A percentile compares a stretch with the other conserved stretches of the same genome.
phyloP scores from a whole-genome alignment of 2,329 filamentous ascomycete genomes.

The Aspergillus viridinutans region DNA sequence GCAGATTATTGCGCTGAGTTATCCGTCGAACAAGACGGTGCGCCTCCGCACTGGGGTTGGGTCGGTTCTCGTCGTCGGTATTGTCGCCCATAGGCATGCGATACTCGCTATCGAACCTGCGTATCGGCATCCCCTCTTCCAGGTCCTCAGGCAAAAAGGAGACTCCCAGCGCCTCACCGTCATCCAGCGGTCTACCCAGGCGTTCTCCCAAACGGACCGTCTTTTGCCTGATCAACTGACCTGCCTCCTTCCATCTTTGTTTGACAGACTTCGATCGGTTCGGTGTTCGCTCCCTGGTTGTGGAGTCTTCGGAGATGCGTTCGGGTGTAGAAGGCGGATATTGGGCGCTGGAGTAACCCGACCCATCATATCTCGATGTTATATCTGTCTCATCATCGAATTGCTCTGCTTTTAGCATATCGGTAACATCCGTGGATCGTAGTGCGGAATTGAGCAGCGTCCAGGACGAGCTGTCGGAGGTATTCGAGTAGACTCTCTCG shows the following conservation, averaged over 20 bases:
- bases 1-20: slow-evolving; percentile 24
- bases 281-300: neutral
- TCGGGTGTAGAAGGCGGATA: neutral
- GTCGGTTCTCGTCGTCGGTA: slow-evolving; percentile 16
- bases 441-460: neutral
- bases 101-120: slow-evolving; percentile 19
- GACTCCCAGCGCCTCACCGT: slow-evolving; percentile 27
- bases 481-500: neutral
- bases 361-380: neutral
- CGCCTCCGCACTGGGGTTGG: slow-evolving; percentile 30
- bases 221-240: slow-evolving; percentile 27
- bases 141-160: slow-evolving; percentile 29
- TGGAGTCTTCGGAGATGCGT: neutral
- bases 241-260: slow-evolving; percentile 25
- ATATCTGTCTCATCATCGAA: neutral
- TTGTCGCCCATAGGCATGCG: slow-evolving; percentile 16
- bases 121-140: slow-evolving; percentile 19
- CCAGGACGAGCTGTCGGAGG: neutral
- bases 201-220: slow-evolving; percentile 25
- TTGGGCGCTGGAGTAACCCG: neutral
- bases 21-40: slow-evolving; percentile 37
- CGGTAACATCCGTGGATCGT: neutral
- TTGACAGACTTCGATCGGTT: slow-evolving; percentile 17
- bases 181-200: slow-evolving; percentile 28
- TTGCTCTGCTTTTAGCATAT: neutral